Base-by-base conservation (phyloP, 2,329 filamentous ascomycete genomes). In the Exophiala phaeomuriformis region DNA sequence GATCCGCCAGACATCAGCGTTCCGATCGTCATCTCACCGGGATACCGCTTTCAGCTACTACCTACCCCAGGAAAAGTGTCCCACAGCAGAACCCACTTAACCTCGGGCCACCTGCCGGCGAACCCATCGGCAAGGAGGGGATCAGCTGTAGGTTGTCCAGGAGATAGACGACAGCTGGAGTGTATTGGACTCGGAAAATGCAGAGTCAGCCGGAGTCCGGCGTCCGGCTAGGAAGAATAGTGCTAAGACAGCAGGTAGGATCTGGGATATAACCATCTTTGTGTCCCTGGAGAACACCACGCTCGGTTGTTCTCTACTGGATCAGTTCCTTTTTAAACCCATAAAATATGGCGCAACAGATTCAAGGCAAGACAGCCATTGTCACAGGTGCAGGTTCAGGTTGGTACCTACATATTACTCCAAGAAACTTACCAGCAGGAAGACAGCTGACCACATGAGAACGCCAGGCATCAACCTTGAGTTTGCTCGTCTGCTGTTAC, bases 341-440 rank as follows among this genome's bases (percentile, higher is more conserved):
- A 41, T n/a, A 31, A 28, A 45, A 32, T 19, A 62, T 62, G 60
- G 56, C 60, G 35, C 61, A 57, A 54, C 42, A 53, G 31, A 42
- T 60, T 36, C 49, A 57, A 52, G 61, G 61, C 27, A 63, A 63
- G 50, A 61, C 75, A 8, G 77, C 77, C 8, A 76, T 80, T 44
- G 67, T 80, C 31, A 80, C 77, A 7, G 77, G 77, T 32, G 77
- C 75, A 37, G 77, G 77, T 29, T 79, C 76, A 44, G 77, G 77
- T 74, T 27, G 39, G 64, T 7, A 27, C 30, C 29, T 40, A 39
- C 33, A 44, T 8, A 31, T 28, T 47, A 39, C 31, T 56, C 42
- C 49, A 31, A 47, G 8, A 43, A 9, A 39, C 36, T 4, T 8
- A 39, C 36, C 9, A 12, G 12, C 6, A 6, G 5, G 5, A 27